Evolutionary conservation across 441 rosid genomes (phyloP), one percentile per base, ranked within the genome.

Genomic region (Corymbia citriodora): DNA sequence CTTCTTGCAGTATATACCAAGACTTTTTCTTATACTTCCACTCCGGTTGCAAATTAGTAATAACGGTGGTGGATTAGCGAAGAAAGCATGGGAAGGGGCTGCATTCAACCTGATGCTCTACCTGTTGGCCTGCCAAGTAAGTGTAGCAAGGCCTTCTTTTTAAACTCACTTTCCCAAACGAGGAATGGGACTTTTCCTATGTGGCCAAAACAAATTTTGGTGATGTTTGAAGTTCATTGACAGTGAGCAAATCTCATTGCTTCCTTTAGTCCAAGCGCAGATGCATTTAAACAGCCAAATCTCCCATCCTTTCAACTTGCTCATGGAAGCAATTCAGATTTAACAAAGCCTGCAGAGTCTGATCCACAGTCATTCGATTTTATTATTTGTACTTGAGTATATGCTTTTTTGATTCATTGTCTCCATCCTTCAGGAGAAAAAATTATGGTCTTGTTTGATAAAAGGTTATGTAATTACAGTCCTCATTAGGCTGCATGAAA

Each of bases 81-180:
- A 59, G 65, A 59, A 59, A 59, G 65, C 65, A 25, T 59, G 65
- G 65, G n/a, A 29, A 1, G 65, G 65, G 7, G 65, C 65, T 59
- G 65, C 65, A 59, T 59, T 23, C 65, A 59, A 59, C n/a, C 25
- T 59, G 65, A 23, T 59, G 65, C 25, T 59, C 65, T 59, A 59
- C 65, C 25, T 59, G 65, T 10, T 59, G 65, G 99, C 99, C 92
- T 95, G 97, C 95, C 98, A 98, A 93, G 99, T 97, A 92, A 95
- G 97, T 88, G 23, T 23, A 87, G 54, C 33, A 17, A 50, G 88
- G 70, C 91, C 65, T 55, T 6, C 54, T 8, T 31, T 40, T 50
- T 87, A 33, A 18, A 21, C 21, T 21, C 85, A 40, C 8, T 14
- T 74, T 79, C 53, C 50, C 52, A 40, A 40, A 40, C 45, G 45